Evolutionary conservation across 441 rosid species (phyloP), one percentile per base, ranked within the genome.

Genomic region (Sinapis alba): DNA sequence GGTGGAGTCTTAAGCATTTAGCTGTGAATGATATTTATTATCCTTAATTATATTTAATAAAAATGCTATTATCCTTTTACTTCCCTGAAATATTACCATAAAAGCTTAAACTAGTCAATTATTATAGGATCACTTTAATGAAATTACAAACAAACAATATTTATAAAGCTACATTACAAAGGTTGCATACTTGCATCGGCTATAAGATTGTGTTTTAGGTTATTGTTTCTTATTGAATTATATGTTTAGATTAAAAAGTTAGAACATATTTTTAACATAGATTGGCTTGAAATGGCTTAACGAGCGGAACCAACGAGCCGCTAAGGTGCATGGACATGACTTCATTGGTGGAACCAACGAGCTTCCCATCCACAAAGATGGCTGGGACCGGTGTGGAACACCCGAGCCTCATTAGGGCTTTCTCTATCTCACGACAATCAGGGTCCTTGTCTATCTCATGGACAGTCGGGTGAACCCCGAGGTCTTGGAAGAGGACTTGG

Each of bases 241-340:
- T 62, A 28, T 28, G 45, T 41, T 27, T 32, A 73, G 65, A 53
- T 67, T 53, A 62, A 36, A 54, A 73, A 67, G 73, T 72, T 65
- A 66, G 65, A 23, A 72, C 50, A 45, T 63, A 41, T 38, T 58
- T 45, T 72, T 67, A 72, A 78, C 73, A 67, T 43, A 78, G 68
- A 73, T 73, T 78, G 80, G 75, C 56, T 50, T 83, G 90, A 63
- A 79, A 85, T 2, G 94, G 92, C 77, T 86, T 83, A 58, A 90
- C 86, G 79, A 89, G 73, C 3, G 85, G 95, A 76, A 74, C 81
- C 65, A 94, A 87, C 1, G 68, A 41, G 71, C 98, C 97, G 64
- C 93, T 83, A 18, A 94, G 82, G 73, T 91, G 97, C 26, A 85
- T 88, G 30, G 98, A 91, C 98, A 94, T 91, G 82, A 94, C 84